phyloP scores from a whole-genome alignment of 2,329 filamentous ascomycete species.

The Colletotrichum sp. region DNA sequence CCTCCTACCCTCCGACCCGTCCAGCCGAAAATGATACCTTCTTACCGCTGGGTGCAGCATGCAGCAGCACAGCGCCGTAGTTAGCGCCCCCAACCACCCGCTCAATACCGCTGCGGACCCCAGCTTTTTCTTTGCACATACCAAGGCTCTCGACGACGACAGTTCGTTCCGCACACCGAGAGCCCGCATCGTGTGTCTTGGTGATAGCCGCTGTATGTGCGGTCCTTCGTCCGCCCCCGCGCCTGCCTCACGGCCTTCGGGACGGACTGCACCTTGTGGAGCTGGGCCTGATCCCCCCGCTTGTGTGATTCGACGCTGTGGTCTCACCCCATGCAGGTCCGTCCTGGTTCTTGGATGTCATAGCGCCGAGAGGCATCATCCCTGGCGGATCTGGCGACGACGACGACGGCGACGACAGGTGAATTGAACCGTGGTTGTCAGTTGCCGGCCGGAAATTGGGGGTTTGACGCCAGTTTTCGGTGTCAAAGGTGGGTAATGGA shows the following conservation, averaged over 20 bases:
- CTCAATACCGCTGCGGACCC: neutral
- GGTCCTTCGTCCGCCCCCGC: neutral
- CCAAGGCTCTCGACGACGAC: neutral
- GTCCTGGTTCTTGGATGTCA: slow-evolving; percentile 5
- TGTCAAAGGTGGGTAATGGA: neutral
- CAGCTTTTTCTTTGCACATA: neutral
- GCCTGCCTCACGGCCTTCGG: neutral
- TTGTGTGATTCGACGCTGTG: slow-evolving; percentile 2
- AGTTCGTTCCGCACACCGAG: neutral
- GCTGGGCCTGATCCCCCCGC: neutral
- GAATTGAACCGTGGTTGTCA: neutral
- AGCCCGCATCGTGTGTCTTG: neutral
- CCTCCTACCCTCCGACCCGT: neutral
- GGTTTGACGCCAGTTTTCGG: neutral
- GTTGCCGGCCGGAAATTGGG: neutral
- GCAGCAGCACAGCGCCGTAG: neutral
- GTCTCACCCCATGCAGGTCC: slow-evolving; percentile 10
- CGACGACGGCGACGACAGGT: neutral
- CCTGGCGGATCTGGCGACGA: neutral
- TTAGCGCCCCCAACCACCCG: neutral
- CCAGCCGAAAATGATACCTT: neutral
- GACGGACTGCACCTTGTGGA: neutral
- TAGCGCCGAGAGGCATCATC: slow-evolving; percentile 14
- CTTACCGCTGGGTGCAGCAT: neutral
- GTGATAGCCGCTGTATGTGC: neutral